Base-by-base conservation (phyloP, 192 early-diverging fungal genomes). In the Coemansia sp. region DNA sequence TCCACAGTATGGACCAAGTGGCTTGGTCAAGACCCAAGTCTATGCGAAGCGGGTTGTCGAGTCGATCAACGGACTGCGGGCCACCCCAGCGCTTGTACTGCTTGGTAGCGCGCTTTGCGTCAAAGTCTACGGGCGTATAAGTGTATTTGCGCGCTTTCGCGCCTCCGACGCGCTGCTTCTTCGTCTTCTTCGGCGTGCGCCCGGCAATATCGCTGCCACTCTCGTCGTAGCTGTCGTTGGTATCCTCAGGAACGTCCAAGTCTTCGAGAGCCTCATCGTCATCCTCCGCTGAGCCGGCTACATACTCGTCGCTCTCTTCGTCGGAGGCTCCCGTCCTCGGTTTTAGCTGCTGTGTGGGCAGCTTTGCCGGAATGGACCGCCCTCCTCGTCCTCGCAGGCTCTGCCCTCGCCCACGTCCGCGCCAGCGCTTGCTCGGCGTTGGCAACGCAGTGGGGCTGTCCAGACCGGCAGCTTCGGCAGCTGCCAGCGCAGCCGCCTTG, bases 1-100 rank as follows among this genome's bases (percentile, higher is more conserved):
- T 29, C 4, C 65, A 69, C 39, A 81, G n/a, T 17, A 31, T 41
- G 1, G 51, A 39, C 79, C 79, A 81, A 16, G 70, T 48, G 16
- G 35, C 14, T 3, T 45, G 45, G 56, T 76, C 74, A 37, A 70
- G 62, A 3, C 70, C 68, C 35, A 57, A 27, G 59, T 81, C 79
- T 9, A 81, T 73, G 40, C 66, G 70, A 31, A 60, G 66, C 4
- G 67, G 40, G 56, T 71, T 67, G 11, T 54, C 34, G 17, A 21
- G 68, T n/a, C 41, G 48, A 29, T 61, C 35, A 14, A 45, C 16
- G 10, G 2, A 3, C 8, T 11, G 6, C 34, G 77, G 77, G 4
- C 77, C 77, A 3, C 37, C 17, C 70, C 70, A 78, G 1, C 37
- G 21, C n/a, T 51, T 42, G 34, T 45, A 60, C 9, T 29, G 21